Percentiles rank a stretch among this genome's conserved stretches.
These are phyloP conservation scores for Orbilia blumenaviensis DNA, from an alignment of 2,329 filamentous ascomycete genomes.

Conservation along the genomic window DNA sequence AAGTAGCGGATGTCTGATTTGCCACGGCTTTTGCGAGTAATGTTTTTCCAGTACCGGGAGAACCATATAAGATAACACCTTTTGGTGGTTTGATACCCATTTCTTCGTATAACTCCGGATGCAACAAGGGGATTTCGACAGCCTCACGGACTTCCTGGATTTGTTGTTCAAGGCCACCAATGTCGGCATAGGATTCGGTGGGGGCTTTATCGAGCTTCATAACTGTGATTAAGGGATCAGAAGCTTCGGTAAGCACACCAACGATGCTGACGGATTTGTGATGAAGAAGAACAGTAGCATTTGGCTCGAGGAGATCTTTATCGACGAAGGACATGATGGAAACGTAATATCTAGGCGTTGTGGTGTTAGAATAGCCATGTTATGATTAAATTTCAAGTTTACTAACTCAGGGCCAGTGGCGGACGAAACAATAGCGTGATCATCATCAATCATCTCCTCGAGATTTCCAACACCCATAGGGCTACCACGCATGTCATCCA, in stretches of 20 bases:
- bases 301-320: slow-evolving; percentile 96
- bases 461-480: slow-evolving; percentile 98
- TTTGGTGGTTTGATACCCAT: slow-evolving; percentile 99
- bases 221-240: slow-evolving; percentile 92
- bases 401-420: slow-evolving; percentile 92
- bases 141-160: slow-evolving; percentile 98
- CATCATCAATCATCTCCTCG: slow-evolving; percentile 98
- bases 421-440: slow-evolving; percentile 97
- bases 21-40: slow-evolving; percentile 98
- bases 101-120: slow-evolving; percentile 97
- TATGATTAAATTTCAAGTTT: background rate
- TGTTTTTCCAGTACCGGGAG: slow-evolving; percentile 95
- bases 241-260: slow-evolving; percentile 93
- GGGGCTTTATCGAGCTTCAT: slow-evolving; percentile 99
- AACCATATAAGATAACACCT: slow-evolving; percentile 98
- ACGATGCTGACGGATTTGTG: slow-evolving; percentile 99
- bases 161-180: slow-evolving; percentile 91
- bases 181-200: slow-evolving; percentile 97
- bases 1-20: slow-evolving; percentile 98
- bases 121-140: slow-evolving; percentile 90
- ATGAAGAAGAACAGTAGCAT: slow-evolving; percentile 91
- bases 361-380: background rate
- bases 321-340: slow-evolving; percentile 99
- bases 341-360: slow-evolving; percentile 71
- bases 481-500: slow-evolving; percentile 98